Evolutionary conservation across 106 monocot genomes (phyloP).

Genomic region (Allium sativum): DNA sequence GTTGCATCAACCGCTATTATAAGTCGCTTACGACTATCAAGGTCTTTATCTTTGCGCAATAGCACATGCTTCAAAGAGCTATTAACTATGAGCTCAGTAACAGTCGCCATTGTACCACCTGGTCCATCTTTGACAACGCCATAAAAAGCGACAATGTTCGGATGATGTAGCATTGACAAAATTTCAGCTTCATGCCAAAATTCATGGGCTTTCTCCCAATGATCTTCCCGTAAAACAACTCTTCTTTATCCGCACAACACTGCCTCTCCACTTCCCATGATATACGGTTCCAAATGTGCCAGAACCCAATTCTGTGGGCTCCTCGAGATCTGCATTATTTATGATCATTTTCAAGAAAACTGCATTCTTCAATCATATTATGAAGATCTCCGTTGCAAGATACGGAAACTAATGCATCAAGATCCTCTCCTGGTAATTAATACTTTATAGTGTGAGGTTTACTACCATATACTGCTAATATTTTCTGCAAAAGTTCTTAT

Average conservation of each 20-base stretch:
- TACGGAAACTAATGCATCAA: slow-evolving; percentile 82
- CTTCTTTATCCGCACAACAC: slow-evolving; percentile 90
- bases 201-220: slow-evolving; percentile 72
- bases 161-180: slow-evolving; percentile 89
- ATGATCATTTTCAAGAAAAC: slow-evolving; percentile 56
- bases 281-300: slow-evolving; percentile 95
- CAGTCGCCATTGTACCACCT: slow-evolving; percentile 74
- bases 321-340: slow-evolving; percentile 91
- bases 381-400: slow-evolving; percentile 82
- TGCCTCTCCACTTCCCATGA: slow-evolving; percentile 97
- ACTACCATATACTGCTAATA: slow-evolving; percentile 38
- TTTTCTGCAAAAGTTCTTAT: slow-evolving; percentile 65
- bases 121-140: slow-evolving; percentile 85
- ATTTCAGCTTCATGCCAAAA: slow-evolving; percentile 94
- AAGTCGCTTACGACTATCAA: slow-evolving; percentile 71
- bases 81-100: slow-evolving; percentile 84
- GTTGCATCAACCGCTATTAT: slow-evolving; percentile 96
- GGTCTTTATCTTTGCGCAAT: slow-evolving; percentile 55
- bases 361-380: slow-evolving; percentile 95
- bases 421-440: slow-evolving; percentile 83
- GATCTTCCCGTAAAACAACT: slow-evolving; percentile 80
- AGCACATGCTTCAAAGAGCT: slow-evolving; percentile 81
- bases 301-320: slow-evolving; percentile 76
- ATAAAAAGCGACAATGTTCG: slow-evolving; percentile 90
- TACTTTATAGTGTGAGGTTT: slow-evolving; percentile 70